A percentile compares a stretch with the other conserved stretches of the same genome.
These are phyloP conservation scores for Hydnomerulius pinastri DNA, from an alignment of 768 basidiomycete genomes.

Conservation along the genomic window DNA sequence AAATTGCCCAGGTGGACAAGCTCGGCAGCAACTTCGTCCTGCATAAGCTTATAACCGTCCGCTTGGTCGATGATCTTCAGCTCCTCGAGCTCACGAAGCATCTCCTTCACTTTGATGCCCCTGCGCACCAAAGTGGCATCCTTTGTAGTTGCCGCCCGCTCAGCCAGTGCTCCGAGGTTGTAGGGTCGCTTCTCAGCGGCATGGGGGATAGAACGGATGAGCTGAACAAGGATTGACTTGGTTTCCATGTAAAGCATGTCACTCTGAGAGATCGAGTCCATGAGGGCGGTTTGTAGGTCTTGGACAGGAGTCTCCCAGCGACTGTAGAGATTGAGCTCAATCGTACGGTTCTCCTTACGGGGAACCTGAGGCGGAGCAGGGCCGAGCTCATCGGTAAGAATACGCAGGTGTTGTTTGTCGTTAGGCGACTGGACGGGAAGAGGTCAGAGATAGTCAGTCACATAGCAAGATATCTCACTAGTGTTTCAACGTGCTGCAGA, in stretches of 20 bases:
- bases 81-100: conserved; percentile 95
- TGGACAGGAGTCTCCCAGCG: conserved; percentile 99
- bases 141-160: conserved; percentile 95
- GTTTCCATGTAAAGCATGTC: conserved; percentile 99
- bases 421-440: conserved; percentile 74
- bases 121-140: conserved; percentile 93
- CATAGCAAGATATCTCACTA: conserved; percentile 55
- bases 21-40: conserved; percentile 95
- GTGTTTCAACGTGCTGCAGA: conserved; percentile 89
- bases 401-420: conserved; percentile 96
- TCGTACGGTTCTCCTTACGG: conserved; percentile 94
- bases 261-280: conserved; percentile 95
- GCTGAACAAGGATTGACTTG: conserved; percentile 98
- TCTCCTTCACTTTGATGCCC: conserved; percentile 99
- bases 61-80: conserved; percentile 76
- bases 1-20: conserved; percentile 95
- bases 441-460: neutral
- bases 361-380: conserved; percentile 93
- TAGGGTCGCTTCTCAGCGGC: conserved; percentile 85
- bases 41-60: conserved; percentile 93
- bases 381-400: conserved; percentile 95
- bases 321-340: conserved; percentile 90
- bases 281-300: conserved; percentile 93
- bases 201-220: conserved; percentile 91
- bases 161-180: conserved; percentile 85